A percentile compares a stretch with the other conserved stretches of the same genome.
phyloP scores from a whole-genome alignment of 495 filamentous ascomycete genomes.

The Aspergillus coremiiformis region DNA sequence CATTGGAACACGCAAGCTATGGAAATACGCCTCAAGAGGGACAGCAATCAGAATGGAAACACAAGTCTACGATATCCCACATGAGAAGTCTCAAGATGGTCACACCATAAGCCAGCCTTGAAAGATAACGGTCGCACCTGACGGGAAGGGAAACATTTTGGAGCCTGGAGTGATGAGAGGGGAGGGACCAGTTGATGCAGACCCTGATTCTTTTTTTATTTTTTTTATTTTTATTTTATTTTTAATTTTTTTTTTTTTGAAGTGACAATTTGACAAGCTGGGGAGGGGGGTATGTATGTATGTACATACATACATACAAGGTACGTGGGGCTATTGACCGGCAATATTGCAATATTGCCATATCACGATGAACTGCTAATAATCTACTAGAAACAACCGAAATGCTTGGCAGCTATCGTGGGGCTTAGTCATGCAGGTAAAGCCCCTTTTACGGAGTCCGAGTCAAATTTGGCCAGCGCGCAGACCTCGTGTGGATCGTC shows the following conservation, averaged over 20 bases:
- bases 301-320: too few species aligned
- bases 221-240: too few species aligned
- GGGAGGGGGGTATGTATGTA: too few species aligned
- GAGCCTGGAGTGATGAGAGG: neutral
- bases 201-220: neutral
- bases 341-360: neutral
- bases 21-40: neutral
- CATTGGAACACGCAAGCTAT: neutral
- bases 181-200: neutral
- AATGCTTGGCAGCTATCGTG: slow-evolving; percentile 18
- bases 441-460: slow-evolving; percentile 36
- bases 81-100: neutral
- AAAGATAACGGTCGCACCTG: neutral
- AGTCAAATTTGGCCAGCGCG: neutral
- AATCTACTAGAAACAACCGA: slow-evolving; percentile 16
- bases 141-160: neutral
- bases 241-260: too few species aligned
- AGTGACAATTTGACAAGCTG: too few species aligned
- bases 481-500: slow-evolving; percentile 19
- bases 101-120: too few species aligned
- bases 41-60: neutral
- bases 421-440: slow-evolving; percentile 22
- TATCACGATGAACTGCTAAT: neutral
- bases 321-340: neutral
- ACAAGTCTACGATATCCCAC: neutral